Conservation (phyloP, 495 filamentous ascomycete species). For the Rhizodiscina lignyota region DNA sequence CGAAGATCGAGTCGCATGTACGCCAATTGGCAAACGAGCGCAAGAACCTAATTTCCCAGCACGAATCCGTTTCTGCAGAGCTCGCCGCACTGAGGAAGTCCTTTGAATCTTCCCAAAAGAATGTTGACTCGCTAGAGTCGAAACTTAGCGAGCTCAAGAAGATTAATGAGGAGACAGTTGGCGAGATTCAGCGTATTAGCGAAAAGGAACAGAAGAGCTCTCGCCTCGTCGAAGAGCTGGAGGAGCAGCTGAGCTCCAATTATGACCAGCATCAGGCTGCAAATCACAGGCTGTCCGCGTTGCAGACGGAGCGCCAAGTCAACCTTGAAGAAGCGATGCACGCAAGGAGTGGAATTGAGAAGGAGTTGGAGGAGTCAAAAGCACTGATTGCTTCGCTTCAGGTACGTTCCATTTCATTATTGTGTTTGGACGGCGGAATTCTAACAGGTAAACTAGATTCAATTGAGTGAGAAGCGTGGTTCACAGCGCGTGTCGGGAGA, state of each 20-base stretch:
- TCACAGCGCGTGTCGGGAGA: slow-evolving; percentile 23
- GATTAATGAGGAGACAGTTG: slow-evolving; percentile 20
- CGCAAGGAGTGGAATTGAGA: slow-evolving; percentile 35
- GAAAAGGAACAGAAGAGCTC: slow-evolving; percentile 69
- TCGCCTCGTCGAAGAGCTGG: slow-evolving; percentile 81
- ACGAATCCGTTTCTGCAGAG: slow-evolving; percentile 41
- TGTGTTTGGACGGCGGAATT: neutral
- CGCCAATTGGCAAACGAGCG: slow-evolving; percentile 14
- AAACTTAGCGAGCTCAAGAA: slow-evolving; percentile 25
- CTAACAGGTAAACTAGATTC: slow-evolving; percentile 22
- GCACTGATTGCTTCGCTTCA: slow-evolving; percentile 48
- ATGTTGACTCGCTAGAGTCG: slow-evolving; percentile 37
- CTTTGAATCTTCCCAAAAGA: slow-evolving; percentile 18
- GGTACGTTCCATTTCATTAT: slow-evolving; percentile 31
- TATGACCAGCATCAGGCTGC: slow-evolving; percentile 77
- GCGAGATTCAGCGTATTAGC: slow-evolving; percentile 38
- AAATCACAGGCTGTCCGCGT: slow-evolving; percentile 53
- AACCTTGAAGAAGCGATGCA: slow-evolving; percentile 40
- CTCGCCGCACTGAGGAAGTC: slow-evolving; percentile 57
- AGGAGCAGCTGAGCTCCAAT: slow-evolving; percentile 89
- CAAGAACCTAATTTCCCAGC: slow-evolving; percentile 16
- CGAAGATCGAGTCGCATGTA: slow-evolving; percentile 27
- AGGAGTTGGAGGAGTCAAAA: slow-evolving; percentile 39
- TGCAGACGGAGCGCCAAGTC: slow-evolving; percentile 51
- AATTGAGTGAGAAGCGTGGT: slow-evolving; percentile 35